Evolutionary conservation across 805 yeast genomes (phyloP).

Genomic region (Nakazawaea ambrosiae): DNA sequence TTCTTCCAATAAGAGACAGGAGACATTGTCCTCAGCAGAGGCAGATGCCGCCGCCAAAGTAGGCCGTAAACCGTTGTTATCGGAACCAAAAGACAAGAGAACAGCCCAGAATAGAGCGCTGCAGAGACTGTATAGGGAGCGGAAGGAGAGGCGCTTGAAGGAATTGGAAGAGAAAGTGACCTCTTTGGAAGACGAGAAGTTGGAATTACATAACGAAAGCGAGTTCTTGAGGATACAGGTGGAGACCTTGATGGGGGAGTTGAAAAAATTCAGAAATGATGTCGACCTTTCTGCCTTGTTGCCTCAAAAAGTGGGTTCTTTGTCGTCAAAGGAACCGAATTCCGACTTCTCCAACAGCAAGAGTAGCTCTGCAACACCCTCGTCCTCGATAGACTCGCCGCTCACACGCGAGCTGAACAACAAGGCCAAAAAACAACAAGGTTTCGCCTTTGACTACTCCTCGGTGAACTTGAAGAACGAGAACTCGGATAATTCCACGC

Average conservation of each 20-base stretch:
- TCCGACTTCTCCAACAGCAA: background rate
- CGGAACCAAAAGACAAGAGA: slow-evolving; percentile 75
- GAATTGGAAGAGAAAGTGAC: slow-evolving; percentile 78
- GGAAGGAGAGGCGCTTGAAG: slow-evolving; percentile 82
- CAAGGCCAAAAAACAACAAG: background rate
- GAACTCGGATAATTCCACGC: background rate
- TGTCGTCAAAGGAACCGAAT: background rate
- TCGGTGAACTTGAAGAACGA: too few species aligned
- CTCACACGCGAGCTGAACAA: slow-evolving; percentile 12
- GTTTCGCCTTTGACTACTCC: too few species aligned
- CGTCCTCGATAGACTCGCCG: background rate
- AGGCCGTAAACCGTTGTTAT: slow-evolving; percentile 72
- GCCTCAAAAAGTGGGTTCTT: slow-evolving; percentile 10
- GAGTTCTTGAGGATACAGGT: slow-evolving; percentile 74
- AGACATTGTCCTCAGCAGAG: background rate
- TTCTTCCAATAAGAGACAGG: slow-evolving; percentile 10
- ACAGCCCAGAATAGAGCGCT: slow-evolving; percentile 98
- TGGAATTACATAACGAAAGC: slow-evolving; percentile 62
- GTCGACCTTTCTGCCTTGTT: slow-evolving; percentile 7
- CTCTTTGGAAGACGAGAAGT: slow-evolving; percentile 62
- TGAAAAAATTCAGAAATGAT: slow-evolving; percentile 48
- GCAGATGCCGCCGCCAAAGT: slow-evolving; percentile 36
- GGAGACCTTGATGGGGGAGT: slow-evolving; percentile 62
- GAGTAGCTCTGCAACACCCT: background rate
- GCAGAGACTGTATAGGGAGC: slow-evolving; percentile 94